Conservation (phyloP, 163 green algal species). For the Coccomyxa subellipsoidea region DNA sequence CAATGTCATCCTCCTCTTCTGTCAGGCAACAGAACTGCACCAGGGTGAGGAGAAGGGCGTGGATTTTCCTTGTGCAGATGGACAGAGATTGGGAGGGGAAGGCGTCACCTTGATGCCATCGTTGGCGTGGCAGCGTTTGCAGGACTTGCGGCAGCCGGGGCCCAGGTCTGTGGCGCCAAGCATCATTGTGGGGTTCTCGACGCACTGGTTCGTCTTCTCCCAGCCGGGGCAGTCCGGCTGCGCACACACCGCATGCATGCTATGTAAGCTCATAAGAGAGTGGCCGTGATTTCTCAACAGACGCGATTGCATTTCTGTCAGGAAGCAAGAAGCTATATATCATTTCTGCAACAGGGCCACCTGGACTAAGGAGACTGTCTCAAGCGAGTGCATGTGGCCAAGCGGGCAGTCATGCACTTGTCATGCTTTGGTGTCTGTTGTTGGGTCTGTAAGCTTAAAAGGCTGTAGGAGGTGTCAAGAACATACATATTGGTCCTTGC, state of each 20-base stretch:
- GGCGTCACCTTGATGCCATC: background rate
- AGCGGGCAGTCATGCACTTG: too few species aligned
- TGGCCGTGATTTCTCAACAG: too few species aligned
- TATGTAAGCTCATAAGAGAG: background rate
- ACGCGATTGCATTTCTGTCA: too few species aligned
- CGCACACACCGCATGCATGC: background rate
- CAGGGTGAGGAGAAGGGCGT: background rate
- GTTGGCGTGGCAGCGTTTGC: background rate
- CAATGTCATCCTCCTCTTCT: too few species aligned
- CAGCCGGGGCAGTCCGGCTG: background rate
- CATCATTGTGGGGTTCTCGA: background rate
- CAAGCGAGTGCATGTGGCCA: too few species aligned
- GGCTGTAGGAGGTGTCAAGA: too few species aligned
- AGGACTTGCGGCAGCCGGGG: background rate
- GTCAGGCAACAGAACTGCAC: too few species aligned
- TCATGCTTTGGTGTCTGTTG: too few species aligned
- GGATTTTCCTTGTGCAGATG: background rate
- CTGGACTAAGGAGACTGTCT: too few species aligned
- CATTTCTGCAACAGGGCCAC: too few species aligned
- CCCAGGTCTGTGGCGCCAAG: background rate
- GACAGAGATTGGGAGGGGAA: background rate
- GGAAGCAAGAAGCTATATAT: too few species aligned
- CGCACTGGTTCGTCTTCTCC: background rate
- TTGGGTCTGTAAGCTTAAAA: too few species aligned
- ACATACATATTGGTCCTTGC: background rate